Evolutionary conservation across 345 rosid species (phyloP).

Genomic region (Jatropha curcas): DNA sequence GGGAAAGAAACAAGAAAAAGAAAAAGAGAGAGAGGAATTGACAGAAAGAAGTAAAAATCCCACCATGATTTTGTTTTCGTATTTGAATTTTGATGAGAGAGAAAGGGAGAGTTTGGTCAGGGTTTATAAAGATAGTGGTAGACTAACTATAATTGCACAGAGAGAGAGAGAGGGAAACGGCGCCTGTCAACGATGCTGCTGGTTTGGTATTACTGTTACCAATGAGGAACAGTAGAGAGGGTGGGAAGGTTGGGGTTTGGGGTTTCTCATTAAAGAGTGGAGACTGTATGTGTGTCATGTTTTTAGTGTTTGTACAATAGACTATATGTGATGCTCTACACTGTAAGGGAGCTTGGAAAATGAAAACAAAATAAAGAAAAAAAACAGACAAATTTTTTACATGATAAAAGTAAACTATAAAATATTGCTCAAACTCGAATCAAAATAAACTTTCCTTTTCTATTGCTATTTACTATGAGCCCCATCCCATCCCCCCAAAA

Average conservation of each 20-base stretch:
- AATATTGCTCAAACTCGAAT: slow-evolving; percentile 11
- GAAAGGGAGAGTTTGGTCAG: slow-evolving; percentile 6
- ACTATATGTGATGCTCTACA: slow-evolving; percentile 11
- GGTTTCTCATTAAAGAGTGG: slow-evolving; percentile 26
- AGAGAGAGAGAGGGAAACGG: slow-evolving; percentile 39
- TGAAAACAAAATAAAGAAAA: background rate
- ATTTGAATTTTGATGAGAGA: slow-evolving; percentile 22
- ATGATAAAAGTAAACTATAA: slow-evolving; percentile 12
- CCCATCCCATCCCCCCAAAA: slow-evolving; percentile 37
- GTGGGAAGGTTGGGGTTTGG: background rate
- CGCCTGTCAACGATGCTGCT: slow-evolving; percentile 57
- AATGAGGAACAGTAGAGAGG: slow-evolving; percentile 30
- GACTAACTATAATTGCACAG: slow-evolving; percentile 1
- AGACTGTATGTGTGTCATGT: slow-evolving; percentile 21
- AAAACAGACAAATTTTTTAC: background rate
- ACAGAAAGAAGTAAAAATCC: background rate
- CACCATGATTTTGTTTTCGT: slow-evolving; percentile 35
- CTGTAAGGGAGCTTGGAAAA: slow-evolving; percentile 5
- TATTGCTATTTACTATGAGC: slow-evolving; percentile 25
- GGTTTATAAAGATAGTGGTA: slow-evolving; percentile 21
- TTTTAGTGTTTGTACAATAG: slow-evolving; percentile 17
- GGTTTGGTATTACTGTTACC: slow-evolving; percentile 40
- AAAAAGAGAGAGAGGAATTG: background rate
- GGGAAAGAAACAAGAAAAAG: background rate
- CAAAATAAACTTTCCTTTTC: slow-evolving; percentile 8